phyloP scores from a whole-genome alignment of 2,329 filamentous ascomycete species.

The Neopestalotiopsis rosae region DNA sequence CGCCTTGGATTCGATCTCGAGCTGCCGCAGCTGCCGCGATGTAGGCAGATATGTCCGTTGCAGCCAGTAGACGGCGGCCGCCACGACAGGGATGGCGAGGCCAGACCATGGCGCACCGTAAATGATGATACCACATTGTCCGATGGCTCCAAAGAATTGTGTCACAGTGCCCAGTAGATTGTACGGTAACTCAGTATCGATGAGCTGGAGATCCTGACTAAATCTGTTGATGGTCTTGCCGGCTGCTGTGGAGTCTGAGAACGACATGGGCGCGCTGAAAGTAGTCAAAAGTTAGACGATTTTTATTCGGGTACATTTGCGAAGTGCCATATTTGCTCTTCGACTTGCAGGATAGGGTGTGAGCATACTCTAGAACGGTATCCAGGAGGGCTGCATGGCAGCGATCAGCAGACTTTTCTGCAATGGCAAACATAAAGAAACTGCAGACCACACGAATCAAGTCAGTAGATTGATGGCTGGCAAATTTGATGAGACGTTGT shows the following conservation, averaged over 20 bases:
- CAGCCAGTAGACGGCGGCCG: constrained; percentile 30
- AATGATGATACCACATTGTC: constrained; percentile 1
- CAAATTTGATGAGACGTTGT: no score
- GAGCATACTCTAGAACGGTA: constrained; percentile 1
- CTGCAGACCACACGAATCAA: constrained; percentile 5
- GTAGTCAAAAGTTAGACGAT: background rate
- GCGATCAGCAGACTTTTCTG: constrained; percentile 12
- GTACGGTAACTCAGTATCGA: constrained; percentile 14
- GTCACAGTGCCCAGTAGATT: background rate
- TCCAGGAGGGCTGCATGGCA: constrained; percentile 9
- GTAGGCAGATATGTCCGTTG: constrained; percentile 40
- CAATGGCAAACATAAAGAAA: constrained; percentile 12
- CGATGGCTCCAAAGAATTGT: background rate
- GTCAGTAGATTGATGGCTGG: background rate
- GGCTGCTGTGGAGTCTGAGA: constrained; percentile 7
- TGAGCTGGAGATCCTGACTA: constrained; percentile 19
- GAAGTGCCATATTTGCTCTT: background rate
- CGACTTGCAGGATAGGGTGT: no score
- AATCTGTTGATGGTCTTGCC: constrained; percentile 18
- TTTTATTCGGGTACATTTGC: no score
- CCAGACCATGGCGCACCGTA: background rate
- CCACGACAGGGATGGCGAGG: constrained; percentile 30
- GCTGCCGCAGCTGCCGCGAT: constrained; percentile 37
- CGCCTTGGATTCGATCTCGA: constrained; percentile 39
- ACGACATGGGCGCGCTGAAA: constrained; percentile 10